Conservation (phyloP, 805 yeast genomes). For the Metschnikowia peoriensis region DNA sequence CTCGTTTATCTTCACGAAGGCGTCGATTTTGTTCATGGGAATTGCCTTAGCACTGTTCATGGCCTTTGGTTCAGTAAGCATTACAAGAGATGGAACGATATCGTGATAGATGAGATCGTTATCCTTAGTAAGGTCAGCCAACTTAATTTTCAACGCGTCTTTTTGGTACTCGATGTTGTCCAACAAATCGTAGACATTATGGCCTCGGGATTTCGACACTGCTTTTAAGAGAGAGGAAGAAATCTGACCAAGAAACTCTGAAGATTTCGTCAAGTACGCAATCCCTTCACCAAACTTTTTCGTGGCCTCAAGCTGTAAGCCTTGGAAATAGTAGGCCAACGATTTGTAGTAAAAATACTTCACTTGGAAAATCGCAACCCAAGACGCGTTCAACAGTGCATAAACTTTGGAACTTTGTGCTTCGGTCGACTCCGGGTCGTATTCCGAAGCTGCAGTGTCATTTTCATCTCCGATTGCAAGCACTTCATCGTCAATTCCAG, state of each 20-base stretch:
- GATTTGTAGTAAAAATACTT: conserved; percentile 58
- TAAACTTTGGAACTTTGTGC: conserved; percentile 17
- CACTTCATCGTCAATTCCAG: conserved; percentile 28
- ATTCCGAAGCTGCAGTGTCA: conserved; percentile 12
- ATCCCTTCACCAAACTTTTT: conserved; percentile 75
- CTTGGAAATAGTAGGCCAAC: conserved; percentile 59
- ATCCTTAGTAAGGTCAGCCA: conserved; percentile 61
- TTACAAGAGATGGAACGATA: conserved; percentile 56
- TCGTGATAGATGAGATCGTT: conserved; percentile 90
- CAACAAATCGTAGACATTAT: conserved; percentile 35
- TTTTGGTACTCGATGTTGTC: conserved; percentile 43
- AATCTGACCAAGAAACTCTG: conserved; percentile 30
- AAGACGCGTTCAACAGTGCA: conserved; percentile 39
- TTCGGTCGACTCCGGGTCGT: conserved; percentile 11
- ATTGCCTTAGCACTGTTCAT: conserved; percentile 67
- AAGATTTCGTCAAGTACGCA: conserved; percentile 56
- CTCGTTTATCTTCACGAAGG: conserved; percentile 42
- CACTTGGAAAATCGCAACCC: conserved; percentile 51
- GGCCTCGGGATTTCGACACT: conserved; percentile 22
- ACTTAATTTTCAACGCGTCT: conserved; percentile 37
- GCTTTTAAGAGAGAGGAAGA: conserved; percentile 24
- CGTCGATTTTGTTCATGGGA: conserved; percentile 46
- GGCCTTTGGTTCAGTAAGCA: conserved; percentile 64
- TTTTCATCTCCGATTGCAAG: conserved; percentile 12
- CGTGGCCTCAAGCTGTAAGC: conserved; percentile 50